Evolutionary conservation across 176 grass and related monocot genomes (phyloP).

Genomic region (Rhynchospora breviuscula): DNA sequence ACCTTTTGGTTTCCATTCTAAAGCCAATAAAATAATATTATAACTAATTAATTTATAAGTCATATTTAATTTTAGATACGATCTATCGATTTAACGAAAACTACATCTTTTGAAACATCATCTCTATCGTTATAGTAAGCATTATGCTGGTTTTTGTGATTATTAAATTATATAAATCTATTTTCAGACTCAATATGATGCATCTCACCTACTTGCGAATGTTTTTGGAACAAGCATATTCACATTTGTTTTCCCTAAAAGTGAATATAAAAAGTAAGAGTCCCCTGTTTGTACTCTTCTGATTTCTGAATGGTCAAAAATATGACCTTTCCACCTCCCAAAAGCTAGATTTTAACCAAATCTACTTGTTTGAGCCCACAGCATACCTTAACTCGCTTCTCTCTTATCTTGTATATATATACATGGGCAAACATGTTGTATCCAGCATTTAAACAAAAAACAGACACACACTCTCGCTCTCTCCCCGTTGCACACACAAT

Average conservation of each 20-base stretch:
- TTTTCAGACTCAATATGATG: neutral
- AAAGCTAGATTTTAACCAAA: neutral
- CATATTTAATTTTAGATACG: neutral
- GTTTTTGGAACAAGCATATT: neutral
- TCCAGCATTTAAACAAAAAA: neutral
- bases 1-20: no score
- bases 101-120: neutral
- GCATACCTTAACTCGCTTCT: neutral
- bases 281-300: neutral
- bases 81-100: neutral
- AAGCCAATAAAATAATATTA: no score
- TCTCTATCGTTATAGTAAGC: neutral
- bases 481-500: neutral
- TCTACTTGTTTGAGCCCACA: slow-evolving; percentile 5
- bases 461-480: neutral
- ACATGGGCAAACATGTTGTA: neutral
- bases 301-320: neutral
- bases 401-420: neutral
- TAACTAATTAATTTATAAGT: neutral
- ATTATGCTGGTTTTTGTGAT: neutral
- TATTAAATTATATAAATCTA: neutral
- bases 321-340: neutral
- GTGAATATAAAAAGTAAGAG: neutral
- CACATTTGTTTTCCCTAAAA: neutral
- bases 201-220: neutral